phyloP scores from a whole-genome alignment of 176 grass and related monocot species.

The Cymbopogon citratus region DNA sequence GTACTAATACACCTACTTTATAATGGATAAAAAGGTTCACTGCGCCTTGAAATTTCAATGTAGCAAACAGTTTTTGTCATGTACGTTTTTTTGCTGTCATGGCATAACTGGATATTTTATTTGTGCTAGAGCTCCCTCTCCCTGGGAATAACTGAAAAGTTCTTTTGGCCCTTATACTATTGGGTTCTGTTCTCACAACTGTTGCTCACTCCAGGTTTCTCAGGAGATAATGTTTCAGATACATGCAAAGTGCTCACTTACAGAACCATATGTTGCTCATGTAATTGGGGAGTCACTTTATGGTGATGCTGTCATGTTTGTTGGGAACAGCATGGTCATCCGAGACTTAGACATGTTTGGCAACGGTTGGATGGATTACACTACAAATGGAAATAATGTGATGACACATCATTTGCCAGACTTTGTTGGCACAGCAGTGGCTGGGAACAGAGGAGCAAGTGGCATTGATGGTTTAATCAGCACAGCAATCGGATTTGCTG shows the following conservation, averaged over 20 bases:
- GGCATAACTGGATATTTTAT: slow-evolving; percentile 6
- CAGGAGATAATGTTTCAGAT: slow-evolving; percentile 78
- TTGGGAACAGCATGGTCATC: slow-evolving; percentile 95
- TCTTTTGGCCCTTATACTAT: not conserved
- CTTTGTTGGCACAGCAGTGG: slow-evolving; percentile 64
- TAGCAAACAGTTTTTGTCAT: not conserved
- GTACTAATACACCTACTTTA: not conserved
- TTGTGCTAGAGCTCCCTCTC: slow-evolving; percentile 5
- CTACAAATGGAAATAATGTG: slow-evolving; percentile 19
- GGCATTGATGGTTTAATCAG: slow-evolving; percentile 99
- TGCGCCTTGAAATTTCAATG: not conserved
- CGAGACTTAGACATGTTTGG: slow-evolving; percentile 95
- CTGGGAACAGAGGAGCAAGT: slow-evolving; percentile 82
- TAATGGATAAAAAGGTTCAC: slow-evolving; percentile 11
- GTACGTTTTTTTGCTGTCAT: not conserved
- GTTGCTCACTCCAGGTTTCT: slow-evolving; percentile 51
- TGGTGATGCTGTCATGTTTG: slow-evolving; percentile 56
- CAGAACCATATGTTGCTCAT: slow-evolving; percentile 87
- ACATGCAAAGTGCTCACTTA: slow-evolving; percentile 57
- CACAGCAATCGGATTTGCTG: slow-evolving; percentile 79
- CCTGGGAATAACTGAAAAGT: slow-evolving; percentile 8
- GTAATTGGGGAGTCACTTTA: slow-evolving; percentile 60
- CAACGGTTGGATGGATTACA: slow-evolving; percentile 48
- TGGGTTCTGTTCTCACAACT: slow-evolving; percentile 34
- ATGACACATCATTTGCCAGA: slow-evolving; percentile 26